phyloP scores from a whole-genome alignment of 2,329 filamentous ascomycete species.

The Dactylellina haptotyla region DNA sequence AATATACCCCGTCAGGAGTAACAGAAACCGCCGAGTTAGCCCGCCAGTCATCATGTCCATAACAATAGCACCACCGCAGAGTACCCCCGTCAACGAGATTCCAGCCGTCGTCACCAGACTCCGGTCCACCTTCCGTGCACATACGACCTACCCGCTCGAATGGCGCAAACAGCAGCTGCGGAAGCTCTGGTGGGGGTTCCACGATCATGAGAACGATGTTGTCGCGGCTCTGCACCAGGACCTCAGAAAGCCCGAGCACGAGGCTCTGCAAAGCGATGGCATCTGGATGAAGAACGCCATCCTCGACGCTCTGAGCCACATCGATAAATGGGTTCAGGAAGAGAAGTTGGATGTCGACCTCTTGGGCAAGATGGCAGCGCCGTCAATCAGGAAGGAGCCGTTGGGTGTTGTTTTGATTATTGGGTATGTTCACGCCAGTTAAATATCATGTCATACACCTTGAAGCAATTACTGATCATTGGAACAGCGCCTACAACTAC shows the following conservation, averaged over 20 bases:
- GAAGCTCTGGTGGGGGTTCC: slow-evolving; percentile 92
- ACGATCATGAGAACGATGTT: slow-evolving; percentile 78
- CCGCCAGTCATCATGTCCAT: slow-evolving; percentile 15
- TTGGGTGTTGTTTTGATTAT: slow-evolving; percentile 85
- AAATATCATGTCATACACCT: too few relatives aligned
- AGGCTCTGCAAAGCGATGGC: slow-evolving; percentile 78
- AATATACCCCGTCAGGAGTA: background rate
- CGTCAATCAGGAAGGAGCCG: slow-evolving; percentile 86
- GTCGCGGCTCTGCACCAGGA: slow-evolving; percentile 80
- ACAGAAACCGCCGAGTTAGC: background rate
- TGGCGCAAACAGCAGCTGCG: slow-evolving; percentile 87
- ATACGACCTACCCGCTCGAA: slow-evolving; percentile 82
- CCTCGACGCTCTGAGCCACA: slow-evolving; percentile 78
- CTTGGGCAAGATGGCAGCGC: slow-evolving; percentile 74
- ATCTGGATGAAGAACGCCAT: slow-evolving; percentile 84
- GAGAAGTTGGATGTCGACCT: slow-evolving; percentile 79
- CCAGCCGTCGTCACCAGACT: slow-evolving; percentile 69
- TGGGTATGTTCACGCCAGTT: slow-evolving; percentile 72
- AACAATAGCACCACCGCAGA: slow-evolving; percentile 27
- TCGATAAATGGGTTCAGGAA: slow-evolving; percentile 84
- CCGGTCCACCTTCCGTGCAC: slow-evolving; percentile 76
- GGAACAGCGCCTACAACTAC: slow-evolving; percentile 90
- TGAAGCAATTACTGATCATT: too few relatives aligned
- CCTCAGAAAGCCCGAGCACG: slow-evolving; percentile 79
- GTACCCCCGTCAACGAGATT: slow-evolving; percentile 75